Evolutionary conservation across 768 basidiomycete genomes (phyloP), one percentile per base, ranked within the genome.

Genomic region (Inosperma sp.): DNA sequence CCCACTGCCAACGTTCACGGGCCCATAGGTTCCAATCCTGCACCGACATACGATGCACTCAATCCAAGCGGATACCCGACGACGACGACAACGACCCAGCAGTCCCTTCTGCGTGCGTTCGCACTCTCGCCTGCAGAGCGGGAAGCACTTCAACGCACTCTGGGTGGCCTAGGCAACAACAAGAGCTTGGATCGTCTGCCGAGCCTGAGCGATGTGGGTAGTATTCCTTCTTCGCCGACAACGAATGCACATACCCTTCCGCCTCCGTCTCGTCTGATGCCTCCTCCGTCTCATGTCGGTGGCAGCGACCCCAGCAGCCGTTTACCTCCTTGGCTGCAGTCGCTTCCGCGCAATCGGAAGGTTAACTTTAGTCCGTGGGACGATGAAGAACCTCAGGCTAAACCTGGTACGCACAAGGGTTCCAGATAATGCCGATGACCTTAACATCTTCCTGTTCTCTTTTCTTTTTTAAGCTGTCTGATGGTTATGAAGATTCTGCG

Each of bases 71-170:
- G 83, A n/a, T 45, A 44, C 25, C 67, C 79, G 10, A 70, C 69
- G 34, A 55, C 69, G 36, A 53, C 74, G 4, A 63, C 70, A 1
- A 75, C 80, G 4, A 72, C 76, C 8, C 76, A 63, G 40, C 73
- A 68, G 39, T 78, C 76, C 25, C 67, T 82, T 17, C 72, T 88
- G 51, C 88, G 86, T 61, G 90, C 89, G 14, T 93, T 93, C 65
- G 89, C 88, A 29, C 90, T 89, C 26, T 92, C 89, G 55, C 86
- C 84, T 48, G 88, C 84, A 55, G 90, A 93, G 74, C 86, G 90
- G 35, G 86, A 90, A 67, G 89, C 78, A 44, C 76, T 93, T 26
- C 83, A 87, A 58, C 84, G 88, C 46, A 86, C 80, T n/a, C 68
- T 92, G 12, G 83, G 85, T 40, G 80, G 83, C 13, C 84, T 84